A percentile compares a stretch with the other conserved stretches of the same genome.
phyloP scores from a whole-genome alignment of 306 rosid species.

The Trifolium fragiferum region DNA sequence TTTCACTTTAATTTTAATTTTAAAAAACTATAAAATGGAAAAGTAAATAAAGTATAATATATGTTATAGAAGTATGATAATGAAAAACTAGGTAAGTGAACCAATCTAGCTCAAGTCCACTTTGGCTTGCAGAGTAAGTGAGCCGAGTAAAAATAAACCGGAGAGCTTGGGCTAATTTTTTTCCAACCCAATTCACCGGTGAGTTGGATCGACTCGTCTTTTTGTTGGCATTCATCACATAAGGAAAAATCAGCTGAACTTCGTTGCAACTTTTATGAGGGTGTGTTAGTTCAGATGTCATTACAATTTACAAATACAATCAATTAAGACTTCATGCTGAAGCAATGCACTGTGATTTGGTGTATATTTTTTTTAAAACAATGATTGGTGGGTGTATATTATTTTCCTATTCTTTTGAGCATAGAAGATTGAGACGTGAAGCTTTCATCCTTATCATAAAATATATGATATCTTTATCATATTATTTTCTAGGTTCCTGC shows the following conservation, averaged over 20 bases:
- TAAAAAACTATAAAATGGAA: no score
- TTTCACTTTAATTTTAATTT: neutral
- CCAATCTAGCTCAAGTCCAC: neutral
- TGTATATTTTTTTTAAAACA: neutral
- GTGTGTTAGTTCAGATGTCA: conserved; percentile 26
- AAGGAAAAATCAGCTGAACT: no score
- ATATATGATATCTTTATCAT: neutral
- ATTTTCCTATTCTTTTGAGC: neutral
- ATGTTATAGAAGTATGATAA: neutral
- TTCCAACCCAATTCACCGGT: no score
- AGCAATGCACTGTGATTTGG: conserved; percentile 18
- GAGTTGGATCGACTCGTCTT: no score
- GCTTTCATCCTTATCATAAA: conserved; percentile 18
- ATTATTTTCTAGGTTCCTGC: conserved; percentile 23
- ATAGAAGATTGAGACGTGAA: neutral
- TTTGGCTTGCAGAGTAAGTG: neutral
- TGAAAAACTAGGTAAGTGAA: neutral
- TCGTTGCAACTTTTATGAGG: neutral
- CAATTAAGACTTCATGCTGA: conserved; percentile 25
- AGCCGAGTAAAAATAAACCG: neutral
- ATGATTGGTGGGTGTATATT: neutral
- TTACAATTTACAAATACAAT: neutral
- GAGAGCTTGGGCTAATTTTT: neutral
- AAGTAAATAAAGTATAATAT: neutral
- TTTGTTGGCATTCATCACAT: no score